A percentile compares a stretch with the other conserved stretches of the same genome.
These are phyloP conservation scores for Penicillium thymicola DNA, from an alignment of 2,329 filamentous ascomycete genomes.

Conservation along the genomic window DNA sequence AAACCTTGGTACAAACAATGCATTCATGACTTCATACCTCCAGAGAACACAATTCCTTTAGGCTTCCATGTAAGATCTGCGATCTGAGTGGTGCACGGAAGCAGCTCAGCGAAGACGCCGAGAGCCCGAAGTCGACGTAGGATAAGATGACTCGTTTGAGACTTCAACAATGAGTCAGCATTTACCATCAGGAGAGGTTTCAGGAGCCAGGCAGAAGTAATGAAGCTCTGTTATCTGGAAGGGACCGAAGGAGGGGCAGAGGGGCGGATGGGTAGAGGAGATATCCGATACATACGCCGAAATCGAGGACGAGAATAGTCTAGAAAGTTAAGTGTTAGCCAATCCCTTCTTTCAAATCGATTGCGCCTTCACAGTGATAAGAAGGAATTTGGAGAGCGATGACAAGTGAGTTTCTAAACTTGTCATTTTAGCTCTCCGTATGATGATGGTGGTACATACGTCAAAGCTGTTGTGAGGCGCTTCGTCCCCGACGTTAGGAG, in stretches of 20 bases:
- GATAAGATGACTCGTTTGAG: conserved; percentile 10
- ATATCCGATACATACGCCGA: conserved; percentile 7
- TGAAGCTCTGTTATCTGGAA: conserved; percentile 2
- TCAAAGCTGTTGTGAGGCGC: conserved; percentile 23
- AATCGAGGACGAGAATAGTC: conserved; percentile 15
- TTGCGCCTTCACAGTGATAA: neutral
- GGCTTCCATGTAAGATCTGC: conserved; percentile 74
- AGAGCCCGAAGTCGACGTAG: conserved; percentile 64
- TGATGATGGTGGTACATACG: conserved; percentile 13
- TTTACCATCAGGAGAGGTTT: neutral
- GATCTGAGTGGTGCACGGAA: conserved; percentile 80
- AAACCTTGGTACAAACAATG: neutral
- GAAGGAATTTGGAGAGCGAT: conserved; percentile 8
- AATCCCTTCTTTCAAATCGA: conserved; percentile 1
- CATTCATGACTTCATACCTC: conserved; percentile 29
- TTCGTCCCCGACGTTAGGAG: conserved; percentile 13
- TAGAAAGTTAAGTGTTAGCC: conserved; percentile 7
- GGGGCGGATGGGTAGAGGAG: neutral
- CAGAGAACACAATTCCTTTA: conserved; percentile 76
- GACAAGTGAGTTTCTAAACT: neutral
- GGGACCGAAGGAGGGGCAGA: neutral
- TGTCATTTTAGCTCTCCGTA: neutral
- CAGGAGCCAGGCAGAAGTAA: neutral
- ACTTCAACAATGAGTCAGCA: conserved; percentile 9
- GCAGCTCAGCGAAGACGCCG: conserved; percentile 82